Conservation (phyloP, 441 rosid species). For the Erodium trifolium region DNA sequence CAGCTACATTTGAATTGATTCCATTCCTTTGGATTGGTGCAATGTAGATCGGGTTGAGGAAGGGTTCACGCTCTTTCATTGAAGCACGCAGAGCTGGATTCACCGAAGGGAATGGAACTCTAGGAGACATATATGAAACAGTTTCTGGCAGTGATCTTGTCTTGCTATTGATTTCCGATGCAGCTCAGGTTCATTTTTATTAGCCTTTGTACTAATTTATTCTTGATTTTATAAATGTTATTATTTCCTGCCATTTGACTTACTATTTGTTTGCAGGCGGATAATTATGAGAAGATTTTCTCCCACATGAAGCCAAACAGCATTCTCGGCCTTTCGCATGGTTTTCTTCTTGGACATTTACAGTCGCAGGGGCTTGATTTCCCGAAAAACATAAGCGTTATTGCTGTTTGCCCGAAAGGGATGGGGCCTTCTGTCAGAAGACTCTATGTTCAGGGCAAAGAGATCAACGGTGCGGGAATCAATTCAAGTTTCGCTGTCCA, state of each 20-base stretch:
- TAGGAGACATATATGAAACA: constrained; percentile 89
- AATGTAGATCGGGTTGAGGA: constrained; percentile 69
- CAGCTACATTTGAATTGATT: not conserved
- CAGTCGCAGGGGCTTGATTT: constrained; percentile 68
- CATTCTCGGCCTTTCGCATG: constrained; percentile 89
- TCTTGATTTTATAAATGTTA: not conserved
- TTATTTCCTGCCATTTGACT: not conserved
- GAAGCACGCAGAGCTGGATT: constrained; percentile 90
- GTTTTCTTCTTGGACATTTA: constrained; percentile 89
- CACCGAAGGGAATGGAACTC: constrained; percentile 72
- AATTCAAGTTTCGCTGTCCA: constrained; percentile 86
- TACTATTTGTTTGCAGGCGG: constrained; percentile 44
- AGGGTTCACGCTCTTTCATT: constrained; percentile 76
- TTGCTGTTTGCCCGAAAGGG: constrained; percentile 90
- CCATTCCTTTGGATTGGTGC: not conserved
- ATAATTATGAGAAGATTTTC: constrained; percentile 70
- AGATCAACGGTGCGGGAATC: constrained; percentile 92
- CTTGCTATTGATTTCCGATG: constrained; percentile 75
- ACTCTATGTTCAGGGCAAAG: constrained; percentile 88
- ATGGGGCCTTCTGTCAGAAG: constrained; percentile 97
- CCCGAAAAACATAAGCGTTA: constrained; percentile 71
- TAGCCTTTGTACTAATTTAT: not conserved
- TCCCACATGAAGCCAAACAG: constrained; percentile 90
- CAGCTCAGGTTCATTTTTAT: constrained; percentile 57
- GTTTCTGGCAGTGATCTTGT: constrained; percentile 85